phyloP scores from a whole-genome alignment of 352 stramenopile species.

The Pythium brachiatum region DNA sequence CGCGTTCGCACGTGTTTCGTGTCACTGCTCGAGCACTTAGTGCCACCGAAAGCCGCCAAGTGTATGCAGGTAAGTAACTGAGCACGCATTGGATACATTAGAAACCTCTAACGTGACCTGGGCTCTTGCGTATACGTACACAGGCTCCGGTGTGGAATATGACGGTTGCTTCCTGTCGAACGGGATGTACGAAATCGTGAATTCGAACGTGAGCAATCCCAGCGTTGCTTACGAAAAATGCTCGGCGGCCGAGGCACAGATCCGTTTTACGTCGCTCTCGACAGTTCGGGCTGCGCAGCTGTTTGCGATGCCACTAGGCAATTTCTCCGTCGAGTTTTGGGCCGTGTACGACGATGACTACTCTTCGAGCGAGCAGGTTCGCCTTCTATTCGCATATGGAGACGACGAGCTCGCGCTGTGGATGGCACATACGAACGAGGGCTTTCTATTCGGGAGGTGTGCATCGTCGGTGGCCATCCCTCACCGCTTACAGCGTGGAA shows the following conservation, averaged over 20 bases:
- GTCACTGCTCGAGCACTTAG: conserved; percentile 23
- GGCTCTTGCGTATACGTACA: background rate
- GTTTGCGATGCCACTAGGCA: conserved; percentile 22
- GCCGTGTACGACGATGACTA: conserved; percentile 1
- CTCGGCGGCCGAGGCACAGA: conserved; percentile 21
- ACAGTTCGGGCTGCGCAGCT: conserved; percentile 27
- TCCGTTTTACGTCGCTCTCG: conserved; percentile 29
- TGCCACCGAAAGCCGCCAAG: conserved; percentile 7
- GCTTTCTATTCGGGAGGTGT: conserved; percentile 35
- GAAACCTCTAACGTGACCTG: background rate
- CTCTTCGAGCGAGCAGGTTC: conserved; percentile 1
- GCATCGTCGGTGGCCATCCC: conserved; percentile 31
- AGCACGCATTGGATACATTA: background rate
- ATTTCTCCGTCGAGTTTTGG: conserved; percentile 49
- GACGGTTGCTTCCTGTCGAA: conserved; percentile 30
- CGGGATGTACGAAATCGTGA: conserved; percentile 8
- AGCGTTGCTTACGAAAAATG: conserved; percentile 2
- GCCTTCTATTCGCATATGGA: conserved; percentile 41
- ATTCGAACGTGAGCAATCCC: background rate
- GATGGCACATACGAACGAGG: conserved; percentile 11
- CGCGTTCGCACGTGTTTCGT: conserved; percentile 30
- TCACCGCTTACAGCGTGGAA: conserved; percentile 18
- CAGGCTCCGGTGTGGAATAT: conserved; percentile 35
- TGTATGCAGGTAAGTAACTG: conserved; percentile 35
- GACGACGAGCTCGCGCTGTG: conserved; percentile 10